Base-by-base conservation (phyloP, 1,139 yeast species). In the Meyerozyma athensensis region DNA sequence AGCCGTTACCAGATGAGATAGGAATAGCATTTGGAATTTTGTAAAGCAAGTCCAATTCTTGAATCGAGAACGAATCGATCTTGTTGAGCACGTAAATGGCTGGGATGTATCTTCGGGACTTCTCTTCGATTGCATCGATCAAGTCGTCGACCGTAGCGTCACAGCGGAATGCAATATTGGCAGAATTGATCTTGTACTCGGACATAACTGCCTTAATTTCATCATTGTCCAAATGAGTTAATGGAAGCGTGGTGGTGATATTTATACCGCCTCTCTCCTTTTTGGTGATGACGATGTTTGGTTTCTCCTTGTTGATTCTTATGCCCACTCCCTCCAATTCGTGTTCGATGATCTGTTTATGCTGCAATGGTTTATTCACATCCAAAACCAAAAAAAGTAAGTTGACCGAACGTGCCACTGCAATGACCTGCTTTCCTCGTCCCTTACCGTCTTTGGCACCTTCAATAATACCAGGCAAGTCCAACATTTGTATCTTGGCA, bases 401-500 rank as follows among this genome's bases (percentile, higher is more conserved):
- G 58, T 92, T 90, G 54, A 96, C 95, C 5, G 97, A 86, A 61
- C 98, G 78, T 5, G 98, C 97, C 40, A 90, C 97, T 0, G 98
- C 98, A 65, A 92, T 92, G 43, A 92, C 98, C 66, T 92, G 98
- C 53, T 82, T 86, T 76, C 99, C 99, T 71, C 99, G 81, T 70
- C 99, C 98, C 62, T 90, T 86, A 65, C 98, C 98, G 56, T 92
- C 97, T 53, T 90, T 90, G 41, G 98, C 99, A 62, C 98, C 98
- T 63, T 94, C 97, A 52, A 92, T 92, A 54, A 92, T 92, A 60
- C 99, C 99, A 3, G 99, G 99, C 52, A 92, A 74, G 77, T 92
- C 99, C 56, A 92, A 72, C 95, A 94, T 87, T 66, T 92, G 99
- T 48, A 92, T 82, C 68, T 87, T 90, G 36, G 98, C 97, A 55